These are phyloP conservation scores for Fusarium sp. DNA, from an alignment of 2,329 filamentous ascomycete genomes.

Conservation along the genomic window DNA sequence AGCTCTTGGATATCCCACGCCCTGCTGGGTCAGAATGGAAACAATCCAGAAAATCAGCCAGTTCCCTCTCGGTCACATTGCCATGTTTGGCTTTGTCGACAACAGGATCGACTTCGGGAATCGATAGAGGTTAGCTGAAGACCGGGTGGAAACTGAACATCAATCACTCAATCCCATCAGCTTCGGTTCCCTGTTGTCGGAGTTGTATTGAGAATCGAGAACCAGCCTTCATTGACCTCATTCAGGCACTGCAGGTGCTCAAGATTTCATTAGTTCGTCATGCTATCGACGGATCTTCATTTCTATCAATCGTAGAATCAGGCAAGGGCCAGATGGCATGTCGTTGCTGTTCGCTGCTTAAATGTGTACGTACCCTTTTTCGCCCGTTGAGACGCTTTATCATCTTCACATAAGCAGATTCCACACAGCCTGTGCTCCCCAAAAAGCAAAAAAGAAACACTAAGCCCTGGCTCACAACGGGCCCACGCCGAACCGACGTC, in stretches of 20 bases:
- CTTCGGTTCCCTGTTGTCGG: constrained; percentile 30
- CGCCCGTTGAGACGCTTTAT: constrained; percentile 31
- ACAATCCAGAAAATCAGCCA: constrained; percentile 21
- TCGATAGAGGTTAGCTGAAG: constrained; percentile 37
- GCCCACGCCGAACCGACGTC: constrained; percentile 46
- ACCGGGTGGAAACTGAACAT: constrained; percentile 27
- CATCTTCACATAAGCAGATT: constrained; percentile 40
- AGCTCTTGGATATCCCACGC: constrained; percentile 10
- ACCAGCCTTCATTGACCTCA: constrained; percentile 10
- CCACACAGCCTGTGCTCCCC: constrained; percentile 18
- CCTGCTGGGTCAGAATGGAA: constrained; percentile 8
- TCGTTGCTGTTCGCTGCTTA: constrained; percentile 3
- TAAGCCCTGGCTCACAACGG: constrained; percentile 31
- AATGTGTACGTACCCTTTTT: constrained; percentile 11
- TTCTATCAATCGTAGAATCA: not conserved
- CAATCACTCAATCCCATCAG: constrained; percentile 20
- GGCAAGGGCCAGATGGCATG: constrained; percentile 12
- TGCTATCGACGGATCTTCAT: constrained; percentile 34
- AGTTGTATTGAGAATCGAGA: constrained; percentile 7
- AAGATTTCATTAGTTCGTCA: constrained; percentile 19
- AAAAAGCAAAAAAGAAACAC: constrained; percentile 39
- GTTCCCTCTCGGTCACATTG: constrained; percentile 26
- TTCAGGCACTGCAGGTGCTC: constrained; percentile 3
- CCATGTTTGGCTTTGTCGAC: constrained; percentile 25
- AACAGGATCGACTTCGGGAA: constrained; percentile 42